Evolutionary conservation across 768 basidiomycete species (phyloP), one percentile per base, ranked within the genome.

Genomic region (Mycena amicta): DNA sequence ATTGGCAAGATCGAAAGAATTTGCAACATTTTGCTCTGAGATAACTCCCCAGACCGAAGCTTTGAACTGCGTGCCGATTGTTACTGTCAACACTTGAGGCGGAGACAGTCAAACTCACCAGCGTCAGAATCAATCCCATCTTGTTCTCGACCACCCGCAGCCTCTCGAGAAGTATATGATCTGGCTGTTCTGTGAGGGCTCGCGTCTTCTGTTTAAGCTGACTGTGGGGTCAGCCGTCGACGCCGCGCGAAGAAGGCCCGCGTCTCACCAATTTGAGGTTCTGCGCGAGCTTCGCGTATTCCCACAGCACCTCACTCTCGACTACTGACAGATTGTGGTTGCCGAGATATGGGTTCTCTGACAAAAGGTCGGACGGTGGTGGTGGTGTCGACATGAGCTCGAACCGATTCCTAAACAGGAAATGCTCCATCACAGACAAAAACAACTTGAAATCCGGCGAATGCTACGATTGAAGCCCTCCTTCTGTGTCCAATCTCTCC

Each of bases 1-100:
- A 71, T 55, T 60, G 50, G 65, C 68, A 52, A 75, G 66, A 22
- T 59, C 53, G 18, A 61, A 60, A 30, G 57, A 62, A 40, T 71
- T 71, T 30, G 71, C 68, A 26, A 73, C 71, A 22, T 84, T 82
- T 66, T 90, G 88, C 66, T 92, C 89, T 70, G 89, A 92, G 70
- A 97, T 89, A 53, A 95, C 89, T 15, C 89, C 92, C 93, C 94
- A 96, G 1, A 96, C 93, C 12, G 95, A 96, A 0, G 90, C 94
- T 75, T 97, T 95, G 84, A 95, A 98, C 93, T 95, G 65, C 5
- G n/a, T n/a, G n/a, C n/a, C n/a, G n/a, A n/a, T n/a, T n/a, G n/a
- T n/a, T n/a, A n/a, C n/a, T n/a, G n/a, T n/a, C n/a, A n/a, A n/a
- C n/a, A n/a, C n/a, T n/a, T n/a, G n/a, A n/a, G n/a, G n/a, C n/a